These are phyloP conservation scores for Aspergillus haitiensis DNA, from an alignment of 495 filamentous ascomycete genomes.

Conservation along the genomic window DNA sequence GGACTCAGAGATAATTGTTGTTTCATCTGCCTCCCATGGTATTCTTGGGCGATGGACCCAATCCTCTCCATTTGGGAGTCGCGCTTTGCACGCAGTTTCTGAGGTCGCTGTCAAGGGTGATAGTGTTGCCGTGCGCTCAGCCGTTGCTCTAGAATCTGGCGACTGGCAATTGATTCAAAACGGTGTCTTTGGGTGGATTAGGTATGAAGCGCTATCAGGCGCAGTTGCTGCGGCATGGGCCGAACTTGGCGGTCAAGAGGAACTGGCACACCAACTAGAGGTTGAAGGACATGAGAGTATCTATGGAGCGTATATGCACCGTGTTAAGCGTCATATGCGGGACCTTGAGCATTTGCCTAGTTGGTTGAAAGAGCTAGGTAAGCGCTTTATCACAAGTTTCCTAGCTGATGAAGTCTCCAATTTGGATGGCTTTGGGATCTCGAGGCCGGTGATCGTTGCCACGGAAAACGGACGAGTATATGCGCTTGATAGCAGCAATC, in stretches of 20 bases:
- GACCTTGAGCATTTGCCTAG: constrained; percentile 79
- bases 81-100: constrained; percentile 66
- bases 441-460: constrained; percentile 77
- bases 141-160: constrained; percentile 65
- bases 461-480: constrained; percentile 78
- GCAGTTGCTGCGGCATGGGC: constrained; percentile 76
- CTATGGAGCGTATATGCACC: constrained; percentile 78
- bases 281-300: constrained; percentile 82
- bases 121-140: constrained; percentile 74
- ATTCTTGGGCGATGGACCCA: constrained; percentile 72
- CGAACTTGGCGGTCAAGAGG: constrained; percentile 65
- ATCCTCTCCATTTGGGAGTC: constrained; percentile 39
- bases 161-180: constrained; percentile 85
- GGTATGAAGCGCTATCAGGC: constrained; percentile 76
- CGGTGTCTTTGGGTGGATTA: constrained; percentile 75
- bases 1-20: constrained; percentile 64
- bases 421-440: constrained; percentile 82
- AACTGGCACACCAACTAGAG: constrained; percentile 75
- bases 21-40: constrained; percentile 75
- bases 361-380: constrained; percentile 65
- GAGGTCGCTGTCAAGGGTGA: constrained; percentile 73
- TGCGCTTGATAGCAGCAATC: constrained; percentile 72
- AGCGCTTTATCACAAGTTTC: constrained; percentile 68
- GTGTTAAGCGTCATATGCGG: constrained; percentile 74
- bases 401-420: constrained; percentile 57